Evolutionary conservation across 106 monocot species (phyloP).

Genomic region (Phalaenopsis equestris): DNA sequence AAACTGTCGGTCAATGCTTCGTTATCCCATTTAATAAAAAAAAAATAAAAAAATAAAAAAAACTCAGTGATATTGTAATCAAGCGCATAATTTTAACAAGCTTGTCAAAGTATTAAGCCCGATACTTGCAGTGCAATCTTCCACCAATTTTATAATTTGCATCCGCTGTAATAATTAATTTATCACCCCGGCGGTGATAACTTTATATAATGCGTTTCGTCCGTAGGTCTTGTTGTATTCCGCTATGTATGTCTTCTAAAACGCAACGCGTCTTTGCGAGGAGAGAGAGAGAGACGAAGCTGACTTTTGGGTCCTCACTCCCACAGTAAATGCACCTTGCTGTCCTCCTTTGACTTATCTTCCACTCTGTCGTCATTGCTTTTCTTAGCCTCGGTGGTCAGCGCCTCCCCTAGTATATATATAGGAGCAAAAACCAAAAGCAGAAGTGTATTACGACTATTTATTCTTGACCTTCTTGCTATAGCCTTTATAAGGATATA

Average conservation of each 20-base stretch:
- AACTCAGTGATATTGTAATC: too few relatives aligned
- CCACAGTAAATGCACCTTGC: conserved; percentile 13
- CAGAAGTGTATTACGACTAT: not conserved
- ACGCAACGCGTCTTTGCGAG: not conserved
- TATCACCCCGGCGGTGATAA: too few relatives aligned
- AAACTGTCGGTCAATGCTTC: too few relatives aligned
- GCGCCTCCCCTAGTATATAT: conserved; percentile 3
- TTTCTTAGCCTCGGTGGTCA: not conserved
- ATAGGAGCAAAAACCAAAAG: not conserved
- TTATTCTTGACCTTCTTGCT: not conserved
- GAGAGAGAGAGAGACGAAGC: not conserved
- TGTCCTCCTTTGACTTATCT: not conserved
- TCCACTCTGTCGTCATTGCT: not conserved
- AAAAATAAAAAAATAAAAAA: too few relatives aligned
- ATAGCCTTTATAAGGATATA: not conserved
- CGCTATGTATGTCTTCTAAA: not conserved
- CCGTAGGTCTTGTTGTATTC: not conserved
- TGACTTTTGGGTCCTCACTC: not conserved
- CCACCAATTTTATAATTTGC: too few relatives aligned
- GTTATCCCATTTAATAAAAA: too few relatives aligned
- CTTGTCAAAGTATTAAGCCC: too few relatives aligned
- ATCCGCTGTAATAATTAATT: too few relatives aligned
- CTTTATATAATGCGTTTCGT: too few relatives aligned
- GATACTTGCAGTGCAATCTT: too few relatives aligned
- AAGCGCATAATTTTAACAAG: too few relatives aligned